Base-by-base conservation (phyloP, 1,284 basidiomycete genomes). In the Moesziomyces globuligerus region DNA sequence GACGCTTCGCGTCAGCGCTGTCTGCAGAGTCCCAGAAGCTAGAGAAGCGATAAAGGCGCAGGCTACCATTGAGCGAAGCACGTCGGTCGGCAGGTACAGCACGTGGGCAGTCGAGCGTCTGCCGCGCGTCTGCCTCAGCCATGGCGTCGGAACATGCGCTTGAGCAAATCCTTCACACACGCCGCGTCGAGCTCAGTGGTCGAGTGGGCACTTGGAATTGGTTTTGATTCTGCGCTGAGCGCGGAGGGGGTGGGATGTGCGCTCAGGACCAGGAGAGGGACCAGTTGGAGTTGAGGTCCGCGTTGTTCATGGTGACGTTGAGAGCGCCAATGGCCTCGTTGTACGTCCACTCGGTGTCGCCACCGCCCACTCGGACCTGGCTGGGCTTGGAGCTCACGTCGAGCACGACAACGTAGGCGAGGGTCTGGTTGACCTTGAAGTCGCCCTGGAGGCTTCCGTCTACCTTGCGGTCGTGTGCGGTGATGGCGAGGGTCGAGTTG, bases 401-500 rank as follows among this genome's bases (percentile, higher is more conserved):
- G 18, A 89, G 83, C 20, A 89, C 70, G 3, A 85, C 86, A 39
- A 89, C 78, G 24, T 83, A 82, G 52, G 83, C 74, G 32, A 89
- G 78, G 48, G 77, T 83, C 70, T 86, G 86, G 1, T 53, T 55
- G 4, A 88, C 79, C 2, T 75, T 45, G 75, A 85, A 89, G 11
- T 68, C 42, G 6, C 88, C 89, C 0, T 64, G 53, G 29, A 83
- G 79, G n/a, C 25, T 21, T 2, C 24, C 53, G 2, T 25, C 39
- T 15, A 75, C 36, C n/a, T 21, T 38, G 23, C 24, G 18, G 18
- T 58, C 61, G 11, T n/a, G 17, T 0, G 59, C 66, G 4, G 17
- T 17, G 43, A 77, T 20, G 20, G 42, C 41, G 1, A 75, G 47
- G 7, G 67, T 69, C 7, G 50, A 49, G 28, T 57, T 65, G 39